Conservation (phyloP, 495 filamentous ascomycete species). For the Penicillium salamii region DNA sequence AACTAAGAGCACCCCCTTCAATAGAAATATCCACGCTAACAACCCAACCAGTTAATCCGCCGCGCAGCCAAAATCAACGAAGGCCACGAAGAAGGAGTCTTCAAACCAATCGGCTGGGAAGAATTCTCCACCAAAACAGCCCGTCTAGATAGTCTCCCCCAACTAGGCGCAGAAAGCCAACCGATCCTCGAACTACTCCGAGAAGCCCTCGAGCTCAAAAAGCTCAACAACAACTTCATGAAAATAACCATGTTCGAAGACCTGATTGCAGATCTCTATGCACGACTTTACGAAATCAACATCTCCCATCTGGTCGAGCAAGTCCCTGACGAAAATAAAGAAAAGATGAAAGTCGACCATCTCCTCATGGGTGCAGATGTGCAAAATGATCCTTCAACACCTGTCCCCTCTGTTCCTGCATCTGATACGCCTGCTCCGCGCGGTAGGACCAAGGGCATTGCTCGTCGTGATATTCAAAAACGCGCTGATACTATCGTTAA, state of each 20-base stretch:
- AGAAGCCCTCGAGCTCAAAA: conserved; percentile 87
- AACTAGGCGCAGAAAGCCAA: conserved; percentile 38
- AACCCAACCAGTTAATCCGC: conserved; percentile 57
- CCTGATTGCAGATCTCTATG: conserved; percentile 82
- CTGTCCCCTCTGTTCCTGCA: conserved; percentile 32
- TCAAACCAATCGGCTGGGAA: conserved; percentile 74
- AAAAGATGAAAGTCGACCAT: conserved; percentile 59
- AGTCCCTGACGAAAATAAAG: conserved; percentile 50
- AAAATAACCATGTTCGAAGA: conserved; percentile 85
- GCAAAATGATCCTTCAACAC: conserved; percentile 34
- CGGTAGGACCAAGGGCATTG: conserved; percentile 57
- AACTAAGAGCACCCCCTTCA: not conserved
- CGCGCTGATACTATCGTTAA: conserved; percentile 57
- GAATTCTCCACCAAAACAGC: conserved; percentile 68
- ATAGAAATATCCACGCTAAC: not conserved
- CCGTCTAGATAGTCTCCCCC: conserved; percentile 50
- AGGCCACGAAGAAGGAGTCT: conserved; percentile 70
- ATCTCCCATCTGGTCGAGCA: conserved; percentile 45
- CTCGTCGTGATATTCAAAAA: conserved; percentile 60
- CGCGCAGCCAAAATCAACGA: conserved; percentile 61
- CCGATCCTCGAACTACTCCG: conserved; percentile 67
- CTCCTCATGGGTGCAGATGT: conserved; percentile 45
- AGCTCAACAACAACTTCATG: conserved; percentile 80
- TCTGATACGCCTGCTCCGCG: conserved; percentile 44
- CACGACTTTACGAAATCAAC: conserved; percentile 66